phyloP scores from a whole-genome alignment of 2,329 filamentous ascomycete genomes.

The Alternaria rosae region DNA sequence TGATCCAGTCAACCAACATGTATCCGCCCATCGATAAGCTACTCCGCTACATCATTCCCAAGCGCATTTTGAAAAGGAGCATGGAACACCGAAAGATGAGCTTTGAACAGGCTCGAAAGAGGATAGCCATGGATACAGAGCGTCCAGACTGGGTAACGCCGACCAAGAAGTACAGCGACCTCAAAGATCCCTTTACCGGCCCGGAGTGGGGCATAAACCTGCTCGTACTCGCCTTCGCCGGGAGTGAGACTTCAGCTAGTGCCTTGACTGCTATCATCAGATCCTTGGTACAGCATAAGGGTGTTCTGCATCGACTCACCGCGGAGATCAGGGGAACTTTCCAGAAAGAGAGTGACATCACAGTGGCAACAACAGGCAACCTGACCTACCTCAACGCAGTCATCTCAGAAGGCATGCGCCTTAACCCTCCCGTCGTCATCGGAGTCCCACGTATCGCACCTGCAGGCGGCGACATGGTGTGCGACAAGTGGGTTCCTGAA shows the following conservation, averaged over 20 bases:
- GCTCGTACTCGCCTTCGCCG: conserved; percentile 51
- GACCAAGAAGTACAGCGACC: conserved; percentile 31
- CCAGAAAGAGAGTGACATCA: conserved; percentile 32
- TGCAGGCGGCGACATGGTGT: conserved; percentile 29
- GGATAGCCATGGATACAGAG: conserved; percentile 26
- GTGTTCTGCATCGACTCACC: conserved; percentile 32
- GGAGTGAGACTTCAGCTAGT: conserved; percentile 54
- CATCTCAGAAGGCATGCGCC: conserved; percentile 50
- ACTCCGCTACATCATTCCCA: conserved; percentile 34
- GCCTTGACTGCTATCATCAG: conserved; percentile 47
- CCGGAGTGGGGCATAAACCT: conserved; percentile 52
- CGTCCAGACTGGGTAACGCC: conserved; percentile 41
- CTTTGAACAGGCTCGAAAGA: conserved; percentile 29
- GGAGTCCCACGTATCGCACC: conserved; percentile 33
- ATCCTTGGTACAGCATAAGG: conserved; percentile 41
- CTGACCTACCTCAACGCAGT: conserved; percentile 42
- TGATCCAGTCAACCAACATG: conserved; percentile 37
- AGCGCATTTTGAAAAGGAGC: conserved; percentile 29
- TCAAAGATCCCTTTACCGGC: conserved; percentile 24
- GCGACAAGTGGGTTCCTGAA: conserved; percentile 30
- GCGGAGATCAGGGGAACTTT: conserved; percentile 37
- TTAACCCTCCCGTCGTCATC: conserved; percentile 29
- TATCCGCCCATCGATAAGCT: conserved; percentile 37
- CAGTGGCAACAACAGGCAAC: conserved; percentile 21
- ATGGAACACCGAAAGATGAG: conserved; percentile 35